Conservation (phyloP, 2,329 filamentous ascomycete species). For the Aquanectria penicillioides region DNA sequence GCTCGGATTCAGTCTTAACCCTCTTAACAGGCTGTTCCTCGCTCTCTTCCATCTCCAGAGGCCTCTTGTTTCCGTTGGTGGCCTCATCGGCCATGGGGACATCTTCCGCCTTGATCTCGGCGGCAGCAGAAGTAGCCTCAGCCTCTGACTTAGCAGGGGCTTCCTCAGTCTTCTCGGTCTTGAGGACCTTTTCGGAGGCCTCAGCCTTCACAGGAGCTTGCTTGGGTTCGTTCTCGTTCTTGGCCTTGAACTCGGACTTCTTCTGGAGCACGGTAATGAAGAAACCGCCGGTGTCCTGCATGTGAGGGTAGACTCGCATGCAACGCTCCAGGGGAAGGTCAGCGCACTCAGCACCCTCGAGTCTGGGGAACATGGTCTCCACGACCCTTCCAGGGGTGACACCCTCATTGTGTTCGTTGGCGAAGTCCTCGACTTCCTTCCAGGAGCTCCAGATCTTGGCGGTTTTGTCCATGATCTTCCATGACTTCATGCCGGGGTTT, state of each 20-base stretch:
- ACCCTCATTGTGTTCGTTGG: constrained; percentile 65
- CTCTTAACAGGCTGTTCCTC: constrained; percentile 59
- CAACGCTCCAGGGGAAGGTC: constrained; percentile 85
- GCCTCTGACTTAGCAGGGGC: constrained; percentile 37
- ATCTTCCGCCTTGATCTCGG: constrained; percentile 41
- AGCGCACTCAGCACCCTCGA: constrained; percentile 62
- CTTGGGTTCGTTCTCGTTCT: constrained; percentile 71
- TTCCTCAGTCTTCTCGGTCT: constrained; percentile 32
- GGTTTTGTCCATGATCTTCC: constrained; percentile 92
- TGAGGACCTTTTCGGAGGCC: constrained; percentile 19
- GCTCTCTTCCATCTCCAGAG: constrained; percentile 47
- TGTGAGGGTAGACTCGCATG: constrained; percentile 93
- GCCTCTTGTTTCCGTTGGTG: constrained; percentile 47
- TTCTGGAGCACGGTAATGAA: constrained; percentile 98
- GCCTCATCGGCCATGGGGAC: constrained; percentile 43
- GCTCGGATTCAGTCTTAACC: constrained; percentile 52
- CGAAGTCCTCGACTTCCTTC: constrained; percentile 80
- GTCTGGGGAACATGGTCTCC: constrained; percentile 84
- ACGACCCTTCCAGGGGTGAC: constrained; percentile 73
- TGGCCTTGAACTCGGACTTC: constrained; percentile 83
- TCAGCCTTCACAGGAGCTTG: constrained; percentile 27
- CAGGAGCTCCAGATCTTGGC: constrained; percentile 83
- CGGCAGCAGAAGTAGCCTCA: constrained; percentile 6
- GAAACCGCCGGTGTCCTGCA: constrained; percentile 96
- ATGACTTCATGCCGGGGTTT: constrained; percentile 78